Evolutionary conservation across 371 early-diverging fungal species (phyloP).

Genomic region (Syncephalis plumigaleata): DNA sequence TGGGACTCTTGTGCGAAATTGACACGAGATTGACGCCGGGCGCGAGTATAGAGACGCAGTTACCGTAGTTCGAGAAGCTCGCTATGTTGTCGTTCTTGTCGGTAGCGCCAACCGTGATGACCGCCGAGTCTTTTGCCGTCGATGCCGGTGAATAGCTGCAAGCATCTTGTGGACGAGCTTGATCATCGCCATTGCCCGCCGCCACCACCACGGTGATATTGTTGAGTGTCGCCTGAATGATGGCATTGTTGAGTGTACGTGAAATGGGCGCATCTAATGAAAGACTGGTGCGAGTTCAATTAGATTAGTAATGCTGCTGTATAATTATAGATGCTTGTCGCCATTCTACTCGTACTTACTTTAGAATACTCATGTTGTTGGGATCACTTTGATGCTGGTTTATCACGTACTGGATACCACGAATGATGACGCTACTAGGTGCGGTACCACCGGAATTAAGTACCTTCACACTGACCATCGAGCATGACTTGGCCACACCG

Average conservation of each 20-base stretch:
- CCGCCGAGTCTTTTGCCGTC: conserved; percentile 12
- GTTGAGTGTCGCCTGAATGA: conserved; percentile 9
- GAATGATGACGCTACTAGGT: conserved; percentile 37
- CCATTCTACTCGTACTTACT: too few relatives aligned
- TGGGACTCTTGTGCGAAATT: conserved; percentile 22
- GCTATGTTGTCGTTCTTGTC: conserved; percentile 34
- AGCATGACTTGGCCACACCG: conserved; percentile 34
- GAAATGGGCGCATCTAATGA: too few relatives aligned
- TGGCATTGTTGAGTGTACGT: conserved; percentile 12
- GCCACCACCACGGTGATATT: conserved; percentile 37
- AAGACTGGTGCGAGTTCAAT: too few relatives aligned
- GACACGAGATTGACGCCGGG: conserved; percentile 31
- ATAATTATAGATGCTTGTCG: too few relatives aligned
- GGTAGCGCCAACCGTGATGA: conserved; percentile 48
- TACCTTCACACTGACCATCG: conserved; percentile 71
- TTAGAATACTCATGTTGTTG: too few relatives aligned
- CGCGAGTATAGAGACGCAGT: conserved; percentile 46
- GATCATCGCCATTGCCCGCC: conserved; percentile 34
- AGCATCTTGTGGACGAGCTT: conserved; percentile 14
- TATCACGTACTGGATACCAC: conserved; percentile 46
- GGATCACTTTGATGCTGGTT: not conserved
- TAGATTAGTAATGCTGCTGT: too few relatives aligned
- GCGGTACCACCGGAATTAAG: conserved; percentile 43
- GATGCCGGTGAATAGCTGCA: conserved; percentile 47
- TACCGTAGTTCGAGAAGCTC: conserved; percentile 53